Percentiles rank a stretch among this genome's conserved stretches.
Conservation (phyloP, 306 rosid species). For the Sicyos baderoa region DNA sequence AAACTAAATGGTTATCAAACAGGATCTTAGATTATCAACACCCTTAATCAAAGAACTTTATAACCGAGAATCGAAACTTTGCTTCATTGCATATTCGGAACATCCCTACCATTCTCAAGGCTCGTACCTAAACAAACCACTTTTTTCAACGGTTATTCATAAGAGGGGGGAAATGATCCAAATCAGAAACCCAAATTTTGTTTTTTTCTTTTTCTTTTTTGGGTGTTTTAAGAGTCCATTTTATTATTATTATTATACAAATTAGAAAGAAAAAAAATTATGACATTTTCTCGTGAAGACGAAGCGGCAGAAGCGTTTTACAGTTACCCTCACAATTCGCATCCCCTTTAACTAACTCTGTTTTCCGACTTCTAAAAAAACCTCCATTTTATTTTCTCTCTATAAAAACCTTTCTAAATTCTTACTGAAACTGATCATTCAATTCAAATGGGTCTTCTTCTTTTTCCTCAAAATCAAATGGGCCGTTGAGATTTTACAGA, state of each 20-base stretch:
- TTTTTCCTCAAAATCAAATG: background rate
- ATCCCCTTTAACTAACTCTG: conserved; percentile 26
- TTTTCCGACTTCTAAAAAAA: conserved; percentile 25
- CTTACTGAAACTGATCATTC: conserved; percentile 22
- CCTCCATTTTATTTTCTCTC: conserved; percentile 21
- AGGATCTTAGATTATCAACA: no score
- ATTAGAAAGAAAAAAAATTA: background rate
- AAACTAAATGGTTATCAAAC: no score
- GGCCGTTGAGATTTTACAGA: background rate
- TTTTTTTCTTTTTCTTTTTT: no score
- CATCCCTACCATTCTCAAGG: no score
- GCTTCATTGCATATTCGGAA: no score
- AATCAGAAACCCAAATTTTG: no score
- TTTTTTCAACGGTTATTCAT: no score
- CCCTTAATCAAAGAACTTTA: no score
- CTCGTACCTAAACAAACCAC: no score
- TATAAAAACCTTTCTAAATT: conserved; percentile 15
- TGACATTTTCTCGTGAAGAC: conserved; percentile 58
- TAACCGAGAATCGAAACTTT: no score
- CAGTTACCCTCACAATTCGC: conserved; percentile 31
- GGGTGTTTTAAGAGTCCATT: background rate
- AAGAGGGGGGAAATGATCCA: no score
- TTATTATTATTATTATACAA: background rate
- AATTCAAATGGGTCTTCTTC: background rate
- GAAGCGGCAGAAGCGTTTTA: conserved; percentile 67